A percentile compares a stretch with the other conserved stretches of the same genome.
phyloP scores from a whole-genome alignment of 129 eudicot species.

The Glebionis coronaria region DNA sequence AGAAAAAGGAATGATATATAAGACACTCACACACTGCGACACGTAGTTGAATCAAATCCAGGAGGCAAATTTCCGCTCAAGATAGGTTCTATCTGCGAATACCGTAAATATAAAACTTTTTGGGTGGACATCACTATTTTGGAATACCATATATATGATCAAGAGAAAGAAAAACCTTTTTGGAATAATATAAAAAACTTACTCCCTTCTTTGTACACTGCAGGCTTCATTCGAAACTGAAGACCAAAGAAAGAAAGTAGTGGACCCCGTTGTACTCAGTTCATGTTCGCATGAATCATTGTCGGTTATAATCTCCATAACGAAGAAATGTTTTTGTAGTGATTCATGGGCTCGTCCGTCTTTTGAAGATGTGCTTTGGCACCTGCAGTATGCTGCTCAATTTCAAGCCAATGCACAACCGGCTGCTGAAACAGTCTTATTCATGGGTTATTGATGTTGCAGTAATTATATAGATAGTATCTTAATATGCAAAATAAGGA shows the following conservation, averaged over 20 bases:
- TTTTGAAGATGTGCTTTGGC: constrained; percentile 68
- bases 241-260: constrained; percentile 40
- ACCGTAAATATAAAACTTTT: too few species aligned
- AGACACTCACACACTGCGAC: too few species aligned
- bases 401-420: constrained; percentile 44
- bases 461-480: too few species aligned
- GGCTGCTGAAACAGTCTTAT: constrained; percentile 20
- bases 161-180: too few species aligned
- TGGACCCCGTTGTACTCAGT: constrained; percentile 51
- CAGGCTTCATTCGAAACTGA: too few species aligned
- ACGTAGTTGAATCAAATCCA: too few species aligned
- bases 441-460: constrained; percentile 31
- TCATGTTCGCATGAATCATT: constrained; percentile 54
- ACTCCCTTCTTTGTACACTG: background rate
- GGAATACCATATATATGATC: too few species aligned
- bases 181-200: too few species aligned
- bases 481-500: background rate
- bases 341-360: constrained; percentile 59
- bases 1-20: too few species aligned
- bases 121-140: too few species aligned
- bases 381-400: constrained; percentile 67
- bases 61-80: too few species aligned
- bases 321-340: constrained; percentile 48
- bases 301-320: constrained; percentile 48
- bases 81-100: too few species aligned